These are phyloP conservation scores for Mycena citricolor DNA, from an alignment of 1,284 basidiomycete species.

Conservation along the genomic window DNA sequence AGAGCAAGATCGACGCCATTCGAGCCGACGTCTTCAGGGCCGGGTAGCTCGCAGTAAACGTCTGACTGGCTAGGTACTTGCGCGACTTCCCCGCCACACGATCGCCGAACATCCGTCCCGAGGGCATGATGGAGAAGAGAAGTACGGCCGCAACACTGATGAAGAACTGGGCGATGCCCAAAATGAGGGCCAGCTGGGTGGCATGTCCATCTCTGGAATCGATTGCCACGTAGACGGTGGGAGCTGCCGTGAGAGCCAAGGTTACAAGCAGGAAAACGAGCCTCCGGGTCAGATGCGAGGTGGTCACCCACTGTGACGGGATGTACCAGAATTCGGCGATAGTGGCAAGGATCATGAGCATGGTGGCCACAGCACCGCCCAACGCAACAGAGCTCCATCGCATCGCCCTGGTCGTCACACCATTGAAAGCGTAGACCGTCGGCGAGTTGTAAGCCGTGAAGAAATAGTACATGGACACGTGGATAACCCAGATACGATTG, in stretches of 20 bases:
- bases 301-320: constrained; percentile 96
- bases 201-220: constrained; percentile 58
- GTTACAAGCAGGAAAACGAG: constrained; percentile 83
- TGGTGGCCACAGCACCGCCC: constrained; percentile 85
- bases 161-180: constrained; percentile 91
- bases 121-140: constrained; percentile 87
- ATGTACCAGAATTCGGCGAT: constrained; percentile 94
- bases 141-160: constrained; percentile 82
- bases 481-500: constrained; percentile 96
- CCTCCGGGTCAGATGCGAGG: constrained; percentile 87
- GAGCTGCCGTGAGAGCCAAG: constrained; percentile 82
- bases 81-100: constrained; percentile 91
- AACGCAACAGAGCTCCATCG: constrained; percentile 89
- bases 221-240: constrained; percentile 88
- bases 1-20: constrained; percentile 74
- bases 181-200: constrained; percentile 77
- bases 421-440: constrained; percentile 69
- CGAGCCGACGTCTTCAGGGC: constrained; percentile 60
- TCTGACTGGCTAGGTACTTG: constrained; percentile 86
- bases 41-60: constrained; percentile 94
- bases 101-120: constrained; percentile 94
- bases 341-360: constrained; percentile 93
- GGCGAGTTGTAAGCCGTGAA: constrained; percentile 98
- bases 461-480: constrained; percentile 90
- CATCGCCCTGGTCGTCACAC: constrained; percentile 66